Evolutionary conservation across 176 grass and related monocot genomes (phyloP).

Genomic region (Bolboschoenus planiculmis): DNA sequence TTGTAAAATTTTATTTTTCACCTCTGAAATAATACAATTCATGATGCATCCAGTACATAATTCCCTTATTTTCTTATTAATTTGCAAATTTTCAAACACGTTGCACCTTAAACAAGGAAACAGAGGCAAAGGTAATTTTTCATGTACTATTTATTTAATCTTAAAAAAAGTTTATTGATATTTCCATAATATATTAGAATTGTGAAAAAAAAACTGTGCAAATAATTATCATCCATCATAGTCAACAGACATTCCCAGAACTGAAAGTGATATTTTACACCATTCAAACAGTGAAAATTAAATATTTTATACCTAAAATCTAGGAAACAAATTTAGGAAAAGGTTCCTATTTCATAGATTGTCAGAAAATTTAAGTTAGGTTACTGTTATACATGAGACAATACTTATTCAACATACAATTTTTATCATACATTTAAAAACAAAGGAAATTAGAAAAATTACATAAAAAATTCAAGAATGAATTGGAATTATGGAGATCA

Average conservation of each 20-base stretch:
- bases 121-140: neutral
- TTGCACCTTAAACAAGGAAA: too few species aligned
- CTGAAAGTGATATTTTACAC: neutral
- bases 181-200: neutral
- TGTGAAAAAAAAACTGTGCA: neutral
- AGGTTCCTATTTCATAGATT: neutral
- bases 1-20: neutral
- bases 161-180: neutral
- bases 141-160: neutral
- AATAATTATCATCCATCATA: neutral
- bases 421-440: neutral
- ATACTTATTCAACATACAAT: neutral
- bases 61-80: too few species aligned
- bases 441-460: neutral
- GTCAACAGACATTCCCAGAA: neutral
- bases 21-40: too few species aligned
- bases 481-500: neutral
- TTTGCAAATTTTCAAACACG: too few species aligned
- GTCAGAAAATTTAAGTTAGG: neutral
- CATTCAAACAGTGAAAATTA: neutral
- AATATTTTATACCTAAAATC: neutral
- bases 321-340: neutral
- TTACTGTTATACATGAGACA: neutral
- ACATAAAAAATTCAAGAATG: neutral
- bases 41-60: too few species aligned